Evolutionary conservation across 2,329 filamentous ascomycete genomes (phyloP).

Genomic region (Penicillium sp.): DNA sequence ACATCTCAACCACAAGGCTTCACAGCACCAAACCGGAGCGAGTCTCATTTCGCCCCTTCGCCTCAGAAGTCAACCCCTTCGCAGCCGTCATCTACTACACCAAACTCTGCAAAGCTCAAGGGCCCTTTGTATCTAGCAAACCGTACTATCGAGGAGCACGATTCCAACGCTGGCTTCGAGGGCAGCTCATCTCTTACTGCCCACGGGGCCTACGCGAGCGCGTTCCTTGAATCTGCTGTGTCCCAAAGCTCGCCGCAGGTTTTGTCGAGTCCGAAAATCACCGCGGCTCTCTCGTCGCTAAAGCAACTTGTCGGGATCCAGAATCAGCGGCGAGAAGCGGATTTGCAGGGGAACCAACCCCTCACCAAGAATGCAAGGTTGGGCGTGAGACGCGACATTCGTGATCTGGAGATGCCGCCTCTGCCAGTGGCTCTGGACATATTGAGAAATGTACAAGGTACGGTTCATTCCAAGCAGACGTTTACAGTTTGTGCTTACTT

Average conservation of each 20-base stretch:
- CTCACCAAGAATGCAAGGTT: slow-evolving; percentile 22
- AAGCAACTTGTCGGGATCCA: slow-evolving; percentile 42
- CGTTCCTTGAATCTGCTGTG: slow-evolving; percentile 43
- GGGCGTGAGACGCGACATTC: slow-evolving; percentile 29
- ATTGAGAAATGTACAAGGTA: slow-evolving; percentile 37
- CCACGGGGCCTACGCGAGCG: slow-evolving; percentile 49
- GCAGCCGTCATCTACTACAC: slow-evolving; percentile 6
- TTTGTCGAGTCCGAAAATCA: slow-evolving; percentile 39
- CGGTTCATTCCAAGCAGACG: not conserved
- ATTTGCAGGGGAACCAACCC: slow-evolving; percentile 29
- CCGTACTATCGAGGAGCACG: slow-evolving; percentile 28
- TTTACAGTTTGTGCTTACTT: not conserved
- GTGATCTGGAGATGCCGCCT: slow-evolving; percentile 38
- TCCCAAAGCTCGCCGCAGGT: slow-evolving; percentile 35
- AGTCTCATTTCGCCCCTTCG: slow-evolving; percentile 10
- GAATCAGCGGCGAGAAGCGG: slow-evolving; percentile 25
- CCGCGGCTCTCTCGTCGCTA: slow-evolving; percentile 38
- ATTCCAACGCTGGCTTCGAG: slow-evolving; percentile 41
- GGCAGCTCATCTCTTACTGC: slow-evolving; percentile 50
- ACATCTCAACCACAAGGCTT: slow-evolving; percentile 7
- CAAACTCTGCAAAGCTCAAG: slow-evolving; percentile 4
- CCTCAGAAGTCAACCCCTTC: slow-evolving; percentile 3
- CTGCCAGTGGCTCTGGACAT: slow-evolving; percentile 33
- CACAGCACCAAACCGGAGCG: not conserved
- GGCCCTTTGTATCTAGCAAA: slow-evolving; percentile 21